Evolutionary conservation across 2,329 filamentous ascomycete genomes (phyloP).

Genomic region (Stylonectria norvegica): DNA sequence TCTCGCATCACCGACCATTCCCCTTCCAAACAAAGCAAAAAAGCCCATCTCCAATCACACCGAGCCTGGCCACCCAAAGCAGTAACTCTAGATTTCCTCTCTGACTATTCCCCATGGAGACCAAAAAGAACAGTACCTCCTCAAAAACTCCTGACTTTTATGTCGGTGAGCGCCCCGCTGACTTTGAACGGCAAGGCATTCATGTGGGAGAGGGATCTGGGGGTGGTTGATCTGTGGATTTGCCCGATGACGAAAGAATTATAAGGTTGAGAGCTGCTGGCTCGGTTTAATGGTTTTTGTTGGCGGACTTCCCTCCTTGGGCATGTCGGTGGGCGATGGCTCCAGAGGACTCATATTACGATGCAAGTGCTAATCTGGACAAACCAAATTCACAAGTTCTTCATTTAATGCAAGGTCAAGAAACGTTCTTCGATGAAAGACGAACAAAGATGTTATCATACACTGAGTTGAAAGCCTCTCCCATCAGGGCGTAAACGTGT

Average conservation of each 20-base stretch:
- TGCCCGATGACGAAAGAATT: too few species aligned
- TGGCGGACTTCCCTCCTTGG: conserved; percentile 14
- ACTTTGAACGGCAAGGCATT: too few species aligned
- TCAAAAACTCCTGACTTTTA: too few species aligned
- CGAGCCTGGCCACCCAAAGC: conserved; percentile 2
- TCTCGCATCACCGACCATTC: neutral
- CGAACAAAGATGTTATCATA: conserved; percentile 12
- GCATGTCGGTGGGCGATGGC: conserved; percentile 9
- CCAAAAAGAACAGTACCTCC: conserved; percentile 34
- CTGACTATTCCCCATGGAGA: conserved; percentile 5
- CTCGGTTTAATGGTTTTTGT: conserved; percentile 4
- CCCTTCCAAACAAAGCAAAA: neutral
- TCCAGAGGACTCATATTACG: too few species aligned
- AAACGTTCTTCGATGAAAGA: conserved; percentile 8
- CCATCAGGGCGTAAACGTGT: too few species aligned
- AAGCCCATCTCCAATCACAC: conserved; percentile 9
- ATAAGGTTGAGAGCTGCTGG: neutral
- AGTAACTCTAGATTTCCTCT: too few species aligned
- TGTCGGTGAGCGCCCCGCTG: too few species aligned
- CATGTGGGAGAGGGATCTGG: too few species aligned
- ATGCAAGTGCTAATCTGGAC: too few species aligned
- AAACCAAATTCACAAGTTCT: too few species aligned
- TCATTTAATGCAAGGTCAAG: conserved; percentile 1
- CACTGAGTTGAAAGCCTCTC: too few species aligned
- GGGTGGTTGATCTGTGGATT: too few species aligned